Evolutionary conservation across 768 basidiomycete species (phyloP), one percentile per base, ranked within the genome.

Genomic region (Leccinum longicurvipes): DNA sequence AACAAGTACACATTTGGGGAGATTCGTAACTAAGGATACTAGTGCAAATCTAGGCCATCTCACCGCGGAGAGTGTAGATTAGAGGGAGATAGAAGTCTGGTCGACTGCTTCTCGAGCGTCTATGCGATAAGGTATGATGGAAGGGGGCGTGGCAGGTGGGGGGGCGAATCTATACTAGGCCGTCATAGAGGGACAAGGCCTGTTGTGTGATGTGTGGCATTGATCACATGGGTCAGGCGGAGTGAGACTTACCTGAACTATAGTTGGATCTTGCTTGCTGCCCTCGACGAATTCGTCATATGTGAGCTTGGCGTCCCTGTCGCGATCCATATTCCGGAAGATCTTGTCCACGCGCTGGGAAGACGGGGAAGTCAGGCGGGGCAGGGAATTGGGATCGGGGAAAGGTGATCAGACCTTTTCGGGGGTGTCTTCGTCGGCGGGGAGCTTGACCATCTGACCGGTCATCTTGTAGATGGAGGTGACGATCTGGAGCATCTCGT

Each of bases 381-480:
- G 49, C 42, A 34, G 23, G 45, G 52, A 50, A 31, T n/a, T 47
- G 55, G 54, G 53, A 44, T 28, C 50, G 23, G 34, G 51, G 53
- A 56, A 73, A 51, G 64, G 12, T 17, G 64, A 24, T 25, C 17
- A 46, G 9, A 85, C 95, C 91, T 98, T 99, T 74, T 98, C 94
- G 2, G 97, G 96, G n/a, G 97, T 99, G 76, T 98, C 95, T 74
- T 99, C 97, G 69, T 98, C 97, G 39, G 87, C 79, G n/a, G 97
- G 95, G 21, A 98, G 83, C 71, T 94, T 95, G 60, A 98, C 96
- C 95, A 98, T 98, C 73, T 95, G 87, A 19, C 97, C 97, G 4
- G 97, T 98, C 97, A 99, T 98, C 83, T 96, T 98, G 81, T 98
- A 99, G 76, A 99, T 99, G 45, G 93, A 89, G 65, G 89, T 84